A percentile compares a stretch with the other conserved stretches of the same genome.
phyloP scores from a whole-genome alignment of 768 basidiomycete genomes.

The Rhizopogon salebrosus region DNA sequence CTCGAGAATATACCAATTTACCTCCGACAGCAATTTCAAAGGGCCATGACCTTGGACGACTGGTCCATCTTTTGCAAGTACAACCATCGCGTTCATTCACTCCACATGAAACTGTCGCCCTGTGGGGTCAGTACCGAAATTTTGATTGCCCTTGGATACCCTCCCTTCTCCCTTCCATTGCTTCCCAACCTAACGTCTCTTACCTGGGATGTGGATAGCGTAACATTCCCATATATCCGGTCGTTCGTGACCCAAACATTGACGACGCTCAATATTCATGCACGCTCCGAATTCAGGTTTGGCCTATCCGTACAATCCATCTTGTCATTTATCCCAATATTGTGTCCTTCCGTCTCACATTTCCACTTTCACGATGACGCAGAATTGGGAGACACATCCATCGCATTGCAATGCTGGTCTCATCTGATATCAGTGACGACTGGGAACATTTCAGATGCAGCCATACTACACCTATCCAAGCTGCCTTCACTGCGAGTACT shows the following conservation, averaged over 20 bases:
- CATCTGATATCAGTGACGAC: neutral
- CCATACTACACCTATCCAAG: neutral
- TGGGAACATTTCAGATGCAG: neutral
- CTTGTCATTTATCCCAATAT: neutral
- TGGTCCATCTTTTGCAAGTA: neutral
- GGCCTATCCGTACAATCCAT: neutral
- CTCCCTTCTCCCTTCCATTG: neutral
- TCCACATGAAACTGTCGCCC: neutral
- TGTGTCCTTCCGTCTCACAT: neutral
- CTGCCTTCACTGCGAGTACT: neutral
- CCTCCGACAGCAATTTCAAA: neutral
- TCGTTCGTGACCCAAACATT: neutral
- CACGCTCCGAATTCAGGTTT: neutral
- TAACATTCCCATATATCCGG: no score
- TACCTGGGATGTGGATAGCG: neutral
- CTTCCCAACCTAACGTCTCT: neutral
- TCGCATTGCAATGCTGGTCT: neutral
- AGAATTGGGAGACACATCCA: neutral
- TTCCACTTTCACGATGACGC: neutral
- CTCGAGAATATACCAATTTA: neutral
- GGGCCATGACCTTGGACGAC: neutral
- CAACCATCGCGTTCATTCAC: slow-evolving; percentile 5
- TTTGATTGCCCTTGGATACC: neutral
- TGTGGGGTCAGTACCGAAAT: neutral
- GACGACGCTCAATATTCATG: neutral